Percentiles rank a stretch among this genome's conserved stretches.
Conservation (phyloP, 129 eudicot genomes). For the Centaurea solstitialis region DNA sequence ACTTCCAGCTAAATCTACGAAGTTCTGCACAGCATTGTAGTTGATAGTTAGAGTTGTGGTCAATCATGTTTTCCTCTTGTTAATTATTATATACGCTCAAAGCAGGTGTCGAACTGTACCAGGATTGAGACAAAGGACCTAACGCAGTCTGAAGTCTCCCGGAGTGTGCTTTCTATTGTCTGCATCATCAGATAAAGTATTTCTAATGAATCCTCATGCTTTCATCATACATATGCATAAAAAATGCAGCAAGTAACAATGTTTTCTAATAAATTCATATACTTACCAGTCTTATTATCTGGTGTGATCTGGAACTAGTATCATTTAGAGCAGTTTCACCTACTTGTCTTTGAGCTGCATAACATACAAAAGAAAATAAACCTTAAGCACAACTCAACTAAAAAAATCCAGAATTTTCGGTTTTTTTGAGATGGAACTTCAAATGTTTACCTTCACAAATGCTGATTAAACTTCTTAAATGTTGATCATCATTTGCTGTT, state of each 20-base stretch:
- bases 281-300: conserved; percentile 93
- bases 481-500: conserved; percentile 80
- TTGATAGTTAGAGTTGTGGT: background rate
- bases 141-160: conserved; percentile 86
- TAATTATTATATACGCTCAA: no score
- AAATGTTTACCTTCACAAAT: conserved; percentile 76
- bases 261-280: background rate
- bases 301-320: conserved; percentile 94
- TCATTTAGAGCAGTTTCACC: conserved; percentile 97
- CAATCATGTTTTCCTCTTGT: background rate
- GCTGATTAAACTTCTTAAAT: conserved; percentile 68
- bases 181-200: conserved; percentile 36
- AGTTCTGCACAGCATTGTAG: conserved; percentile 58
- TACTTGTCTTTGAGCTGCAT: conserved; percentile 98
- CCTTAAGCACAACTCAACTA: background rate
- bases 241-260: background rate
- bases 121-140: conserved; percentile 91
- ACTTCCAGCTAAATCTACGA: conserved; percentile 96
- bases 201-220: background rate
- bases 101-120: conserved; percentile 44
- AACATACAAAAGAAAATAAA: background rate
- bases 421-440: background rate
- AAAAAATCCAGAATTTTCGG: background rate
- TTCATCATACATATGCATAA: background rate
- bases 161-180: conserved; percentile 97